Evolutionary conservation across 345 rosid species (phyloP).

Genomic region (Brassica cretica): DNA sequence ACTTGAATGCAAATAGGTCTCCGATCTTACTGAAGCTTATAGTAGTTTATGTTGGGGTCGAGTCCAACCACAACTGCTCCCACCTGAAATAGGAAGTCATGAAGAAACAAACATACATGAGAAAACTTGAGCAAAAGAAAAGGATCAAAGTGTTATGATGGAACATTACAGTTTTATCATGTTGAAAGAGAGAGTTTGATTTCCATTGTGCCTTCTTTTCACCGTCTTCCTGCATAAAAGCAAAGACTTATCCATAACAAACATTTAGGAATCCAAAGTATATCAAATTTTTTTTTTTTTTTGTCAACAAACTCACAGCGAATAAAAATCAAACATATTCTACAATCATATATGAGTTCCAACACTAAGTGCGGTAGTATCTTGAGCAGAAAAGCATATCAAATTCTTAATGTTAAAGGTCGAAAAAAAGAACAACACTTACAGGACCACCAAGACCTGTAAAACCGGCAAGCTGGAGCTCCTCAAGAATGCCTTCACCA

Average conservation of each 20-base stretch:
- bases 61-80: slow-evolving; percentile 96
- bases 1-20: slow-evolving; percentile 19
- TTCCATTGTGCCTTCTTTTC: slow-evolving; percentile 67
- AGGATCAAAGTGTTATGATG: slow-evolving; percentile 32
- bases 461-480: slow-evolving; percentile 71
- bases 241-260: slow-evolving; percentile 7
- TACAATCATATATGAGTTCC: slow-evolving; percentile 1
- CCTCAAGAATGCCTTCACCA: slow-evolving; percentile 78
- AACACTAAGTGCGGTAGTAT: slow-evolving; percentile 1
- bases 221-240: slow-evolving; percentile 68
- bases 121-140: neutral
- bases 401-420: neutral
- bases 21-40: slow-evolving; percentile 84
- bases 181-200: slow-evolving; percentile 59
- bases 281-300: no score
- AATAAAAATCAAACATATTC: neutral
- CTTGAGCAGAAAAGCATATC: neutral
- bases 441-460: slow-evolving; percentile 90
- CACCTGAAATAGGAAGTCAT: slow-evolving; percentile 52
- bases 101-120: slow-evolving; percentile 28
- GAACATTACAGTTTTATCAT: slow-evolving; percentile 69
- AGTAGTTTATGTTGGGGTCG: slow-evolving; percentile 79
- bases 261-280: neutral
- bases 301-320: neutral
- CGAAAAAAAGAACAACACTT: slow-evolving; percentile 38